Evolutionary conservation across 768 basidiomycete genomes (phyloP), one percentile per base, ranked within the genome.

Genomic region (Rhizopogon rudus): DNA sequence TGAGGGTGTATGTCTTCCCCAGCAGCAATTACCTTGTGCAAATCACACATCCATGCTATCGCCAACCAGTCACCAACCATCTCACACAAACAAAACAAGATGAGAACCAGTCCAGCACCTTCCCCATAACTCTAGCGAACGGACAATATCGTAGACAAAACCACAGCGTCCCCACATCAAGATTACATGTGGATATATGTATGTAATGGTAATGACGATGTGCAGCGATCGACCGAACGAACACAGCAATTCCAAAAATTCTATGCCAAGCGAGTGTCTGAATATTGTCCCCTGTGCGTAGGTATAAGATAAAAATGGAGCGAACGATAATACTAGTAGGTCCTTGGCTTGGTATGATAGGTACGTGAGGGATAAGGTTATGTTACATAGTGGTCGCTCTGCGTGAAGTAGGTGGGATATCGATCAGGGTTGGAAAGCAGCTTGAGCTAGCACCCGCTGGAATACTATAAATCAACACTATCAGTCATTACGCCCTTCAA

Each of bases 381-480:
- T 7, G 3, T 48, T 28, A 31, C 35, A 22, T 52, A 22, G 29
- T 20, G 4, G 46, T 48, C 46, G 25, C 16, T 13, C n/a, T 48
- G 22, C 3, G 9, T 16, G 14, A 31, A 4, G 44, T 25, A 16
- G 2, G 7, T 16, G 14, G 31, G 10, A 25, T 25, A 25, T 25
- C 31, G 35, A 37, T 37, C 35, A 37, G 25, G 9, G 7, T 29
- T 40, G 9, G 12, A 6, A 17, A 33, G 28, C 51, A 28, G 44
- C 22, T 43, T 14, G 39, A 25, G 8, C 51, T 53, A 54, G 39
- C 53, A 54, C 3, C 53, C 53, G 29, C 49, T 37, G 5, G 51
- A 54, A 54, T 54, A 54, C 53, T 54, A 28, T 28, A 31, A 50
- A 54, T 14, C 12, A 40, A 3, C 4, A 14, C 31, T 2, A 7